These are phyloP conservation scores for Scenedesmus sp. DNA, from an alignment of 163 green algal species.

Conservation along the genomic window DNA sequence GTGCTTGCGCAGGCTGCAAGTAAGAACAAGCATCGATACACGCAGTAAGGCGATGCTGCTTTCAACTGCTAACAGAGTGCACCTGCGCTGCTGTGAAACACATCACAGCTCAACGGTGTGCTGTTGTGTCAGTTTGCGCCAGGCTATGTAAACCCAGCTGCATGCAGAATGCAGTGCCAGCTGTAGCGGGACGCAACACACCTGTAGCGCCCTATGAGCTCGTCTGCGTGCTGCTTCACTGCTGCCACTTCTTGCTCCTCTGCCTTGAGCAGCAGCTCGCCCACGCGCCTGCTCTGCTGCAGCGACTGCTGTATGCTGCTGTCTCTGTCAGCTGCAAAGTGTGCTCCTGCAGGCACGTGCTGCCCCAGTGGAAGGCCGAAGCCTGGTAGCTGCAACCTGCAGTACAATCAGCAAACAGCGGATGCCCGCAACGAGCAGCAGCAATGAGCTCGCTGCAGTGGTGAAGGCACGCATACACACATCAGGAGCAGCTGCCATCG, in stretches of 20 bases:
- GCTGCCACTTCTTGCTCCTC: slow-evolving; percentile 42
- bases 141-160: neutral
- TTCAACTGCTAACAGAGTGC: no score
- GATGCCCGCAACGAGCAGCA: neutral
- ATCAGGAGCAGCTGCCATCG: neutral
- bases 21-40: no score
- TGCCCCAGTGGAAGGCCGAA: neutral
- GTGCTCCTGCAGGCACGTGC: neutral
- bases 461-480: neutral
- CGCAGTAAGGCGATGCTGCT: no score
- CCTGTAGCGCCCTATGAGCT: slow-evolving; percentile 41
- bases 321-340: slow-evolving; percentile 1
- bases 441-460: neutral
- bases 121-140: neutral
- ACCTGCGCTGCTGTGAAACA: no score
- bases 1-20: no score
- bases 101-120: no score
- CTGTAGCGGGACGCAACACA: neutral
- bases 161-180: neutral
- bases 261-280: slow-evolving; percentile 47
- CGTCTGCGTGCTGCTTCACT: slow-evolving; percentile 33
- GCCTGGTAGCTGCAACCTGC: neutral
- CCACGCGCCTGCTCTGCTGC: slow-evolving; percentile 40
- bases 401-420: neutral
- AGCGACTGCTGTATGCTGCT: slow-evolving; percentile 26